Conservation (phyloP, 768 basidiomycete species). For the Russula foetens region DNA sequence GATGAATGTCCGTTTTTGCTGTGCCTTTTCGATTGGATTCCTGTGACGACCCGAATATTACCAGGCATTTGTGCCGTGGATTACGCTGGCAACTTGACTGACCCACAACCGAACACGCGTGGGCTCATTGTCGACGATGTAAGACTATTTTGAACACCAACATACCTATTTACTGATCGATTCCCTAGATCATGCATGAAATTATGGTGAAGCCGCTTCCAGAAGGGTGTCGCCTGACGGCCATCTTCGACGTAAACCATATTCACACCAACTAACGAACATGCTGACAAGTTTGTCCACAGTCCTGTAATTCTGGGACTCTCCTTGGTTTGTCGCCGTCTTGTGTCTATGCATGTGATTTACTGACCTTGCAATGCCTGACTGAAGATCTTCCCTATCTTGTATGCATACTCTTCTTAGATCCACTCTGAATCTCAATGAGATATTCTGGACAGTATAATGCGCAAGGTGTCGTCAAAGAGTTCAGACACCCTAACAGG, state of each 20-base stretch:
- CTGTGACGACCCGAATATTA: neutral
- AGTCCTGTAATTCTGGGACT: neutral
- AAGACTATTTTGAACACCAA: neutral
- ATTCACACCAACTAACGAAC: too few species aligned
- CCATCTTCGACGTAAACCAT: neutral
- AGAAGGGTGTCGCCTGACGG: neutral
- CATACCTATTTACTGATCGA: neutral
- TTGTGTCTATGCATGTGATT: neutral
- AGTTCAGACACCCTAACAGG: neutral
- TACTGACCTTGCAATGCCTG: neutral
- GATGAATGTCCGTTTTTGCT: neutral
- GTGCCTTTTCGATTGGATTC: neutral
- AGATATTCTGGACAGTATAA: neutral
- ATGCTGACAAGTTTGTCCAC: neutral
- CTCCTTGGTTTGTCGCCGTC: neutral
- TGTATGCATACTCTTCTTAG: neutral
- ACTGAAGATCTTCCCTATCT: neutral
- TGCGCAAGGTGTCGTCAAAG: neutral
- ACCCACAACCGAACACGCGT: neutral
- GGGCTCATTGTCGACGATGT: constrained; percentile 2
- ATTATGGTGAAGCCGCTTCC: neutral
- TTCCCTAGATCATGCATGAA: neutral
- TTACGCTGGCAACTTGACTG: neutral
- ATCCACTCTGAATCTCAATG: neutral
- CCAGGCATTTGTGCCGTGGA: neutral